Evolutionary conservation across 768 basidiomycete species (phyloP).

Genomic region (Naganishia kalamii): DNA sequence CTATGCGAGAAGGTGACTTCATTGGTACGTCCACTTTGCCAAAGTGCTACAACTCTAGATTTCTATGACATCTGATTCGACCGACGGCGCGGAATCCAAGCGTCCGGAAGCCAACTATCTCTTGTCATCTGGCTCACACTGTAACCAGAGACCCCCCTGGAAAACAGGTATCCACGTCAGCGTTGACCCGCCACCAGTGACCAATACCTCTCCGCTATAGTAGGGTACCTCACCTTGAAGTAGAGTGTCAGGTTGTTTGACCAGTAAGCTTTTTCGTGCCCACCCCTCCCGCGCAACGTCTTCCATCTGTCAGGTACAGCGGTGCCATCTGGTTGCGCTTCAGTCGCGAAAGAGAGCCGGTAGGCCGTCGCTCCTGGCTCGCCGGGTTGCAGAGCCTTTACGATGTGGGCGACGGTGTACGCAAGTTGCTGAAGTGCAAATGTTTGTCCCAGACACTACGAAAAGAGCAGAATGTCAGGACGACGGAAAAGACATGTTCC

Average conservation of each 20-base stretch:
- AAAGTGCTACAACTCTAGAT: too few species aligned
- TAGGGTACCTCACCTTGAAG: conserved; percentile 42
- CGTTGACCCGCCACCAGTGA: too few species aligned
- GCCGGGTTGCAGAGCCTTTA: conserved; percentile 8
- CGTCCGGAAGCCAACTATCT: too few species aligned
- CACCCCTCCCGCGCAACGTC: conserved; percentile 23
- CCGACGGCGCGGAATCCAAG: too few species aligned
- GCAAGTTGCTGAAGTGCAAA: conserved; percentile 34
- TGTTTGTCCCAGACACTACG: conserved; percentile 40
- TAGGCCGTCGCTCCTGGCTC: conserved; percentile 20
- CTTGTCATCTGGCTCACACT: too few species aligned
- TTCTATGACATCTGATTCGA: too few species aligned
- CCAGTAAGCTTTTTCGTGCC: conserved; percentile 36
- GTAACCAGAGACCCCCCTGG: too few species aligned
- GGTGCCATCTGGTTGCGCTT: conserved; percentile 27
- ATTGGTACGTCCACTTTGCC: too few species aligned
- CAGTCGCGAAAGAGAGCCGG: conserved; percentile 22
- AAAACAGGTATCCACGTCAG: too few species aligned
- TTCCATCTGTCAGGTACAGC: conserved; percentile 31
- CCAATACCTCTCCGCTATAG: too few species aligned
- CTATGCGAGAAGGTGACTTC: too few species aligned
- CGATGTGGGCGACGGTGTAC: conserved; percentile 26
- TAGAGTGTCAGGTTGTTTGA: conserved; percentile 35
- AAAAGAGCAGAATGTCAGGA: neutral
- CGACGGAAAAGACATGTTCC: neutral